These are phyloP conservation scores for Wickerhamiella galacta DNA, from an alignment of 805 yeast genomes.

Conservation along the genomic window DNA sequence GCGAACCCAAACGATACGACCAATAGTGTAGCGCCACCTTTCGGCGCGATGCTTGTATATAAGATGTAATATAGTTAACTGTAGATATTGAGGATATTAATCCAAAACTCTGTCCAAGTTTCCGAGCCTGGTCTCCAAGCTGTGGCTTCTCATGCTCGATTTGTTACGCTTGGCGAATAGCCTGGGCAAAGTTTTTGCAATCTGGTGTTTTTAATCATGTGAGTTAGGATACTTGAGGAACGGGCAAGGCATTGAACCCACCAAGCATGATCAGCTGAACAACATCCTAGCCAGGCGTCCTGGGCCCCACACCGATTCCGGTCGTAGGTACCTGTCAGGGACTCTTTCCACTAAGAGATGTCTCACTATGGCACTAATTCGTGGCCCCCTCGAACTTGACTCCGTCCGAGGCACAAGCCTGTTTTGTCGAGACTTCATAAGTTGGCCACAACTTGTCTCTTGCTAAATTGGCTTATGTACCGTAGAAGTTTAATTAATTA, in stretches of 20 bases:
- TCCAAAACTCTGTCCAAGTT: too few relatives aligned
- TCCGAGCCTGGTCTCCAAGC: too few relatives aligned
- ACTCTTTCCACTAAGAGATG: conserved; percentile 64
- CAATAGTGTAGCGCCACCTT: too few relatives aligned
- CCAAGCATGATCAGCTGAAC: conserved; percentile 79
- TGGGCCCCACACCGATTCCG: conserved; percentile 89
- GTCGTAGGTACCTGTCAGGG: conserved; percentile 76
- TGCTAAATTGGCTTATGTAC: too few relatives aligned
- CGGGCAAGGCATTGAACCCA: conserved; percentile 35
- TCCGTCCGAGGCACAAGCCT: too few relatives aligned
- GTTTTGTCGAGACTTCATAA: too few relatives aligned
- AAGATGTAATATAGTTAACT: conserved; percentile 30
- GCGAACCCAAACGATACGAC: conserved; percentile 68
- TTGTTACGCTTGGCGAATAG: too few relatives aligned
- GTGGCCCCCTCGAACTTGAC: conserved; percentile 74
- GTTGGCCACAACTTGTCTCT: too few relatives aligned
- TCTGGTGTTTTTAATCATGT: conserved; percentile 37
- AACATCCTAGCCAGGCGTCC: conserved; percentile 75
- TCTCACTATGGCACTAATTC: conserved; percentile 38
- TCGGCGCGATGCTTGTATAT: conserved; percentile 30
- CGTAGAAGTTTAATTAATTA: too few relatives aligned
- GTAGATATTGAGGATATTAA: too few relatives aligned
- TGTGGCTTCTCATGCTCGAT: too few relatives aligned
- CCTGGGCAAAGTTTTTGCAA: conserved; percentile 20
- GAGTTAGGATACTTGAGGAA: conserved; percentile 69